Evolutionary conservation across 768 basidiomycete species (phyloP), one percentile per base, ranked within the genome.

Genomic region (Trametes punicea): DNA sequence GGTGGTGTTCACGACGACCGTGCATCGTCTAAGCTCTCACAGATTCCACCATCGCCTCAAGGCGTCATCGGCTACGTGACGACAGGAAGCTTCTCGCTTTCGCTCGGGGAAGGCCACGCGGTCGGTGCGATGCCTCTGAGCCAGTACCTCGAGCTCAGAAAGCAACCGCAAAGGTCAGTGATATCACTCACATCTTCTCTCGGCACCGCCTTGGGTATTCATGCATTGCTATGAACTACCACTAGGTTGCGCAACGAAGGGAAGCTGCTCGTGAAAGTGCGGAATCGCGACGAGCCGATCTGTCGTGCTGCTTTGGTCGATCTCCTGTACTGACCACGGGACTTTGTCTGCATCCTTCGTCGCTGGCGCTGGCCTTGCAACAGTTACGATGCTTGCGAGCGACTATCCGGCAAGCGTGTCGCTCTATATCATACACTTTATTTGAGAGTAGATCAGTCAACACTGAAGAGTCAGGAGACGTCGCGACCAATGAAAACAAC

Each of bases 31-130:
- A 7, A 87, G 85, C 64, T 84, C 3, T 77, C 76, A 11, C 73
- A 77, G 56, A 59, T 69, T 6, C 67, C 71, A 6, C 76, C 83
- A 5, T 63, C 73, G 1, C 65, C 75, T 44, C 67, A 73, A 3
- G 66, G 71, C 3, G 76, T 90, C 23, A 82, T 96, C 49, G 95
- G 96, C 0, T 90, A 89, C 64, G 77, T 93, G 18, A 92, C 93
- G 0, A 86, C 89, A 2, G 95, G 94, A 0, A 85, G 84, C 57
- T 88, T 81, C 67, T 95, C 94, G 1, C 77, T 98, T 7, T 78
- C 83, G 0, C 80, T 84, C 26, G 95, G 95, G 0, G 73, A 80
- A 56, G 93, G 91, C 0, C 82, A 83, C 63, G 94, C 82, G 2
- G 76, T 97, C 11, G 96, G 85, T 16, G 82, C 85, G 0, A 71